Evolutionary conservation across 139 green algal species (phyloP), one percentile per base, ranked within the genome.

Genomic region (Micromonas pusilla): DNA sequence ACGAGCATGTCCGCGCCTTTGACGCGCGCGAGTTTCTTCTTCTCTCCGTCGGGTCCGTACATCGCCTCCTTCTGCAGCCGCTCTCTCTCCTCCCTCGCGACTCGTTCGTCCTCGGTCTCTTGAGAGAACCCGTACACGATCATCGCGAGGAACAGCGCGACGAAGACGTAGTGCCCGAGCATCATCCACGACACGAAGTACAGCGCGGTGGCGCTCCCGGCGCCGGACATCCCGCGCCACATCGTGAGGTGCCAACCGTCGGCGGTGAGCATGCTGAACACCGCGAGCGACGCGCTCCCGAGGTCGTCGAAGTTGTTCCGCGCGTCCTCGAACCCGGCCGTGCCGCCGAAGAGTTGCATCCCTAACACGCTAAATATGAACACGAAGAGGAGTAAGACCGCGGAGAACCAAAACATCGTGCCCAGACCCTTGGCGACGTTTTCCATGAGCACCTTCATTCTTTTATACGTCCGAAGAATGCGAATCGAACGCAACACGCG

Each of bases 211-310:
- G 28, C 6, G 52, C 34, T 37, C 20, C 72, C 72, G 3, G 5
- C 16, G 3, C 23, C 30, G 28, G 4, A 13, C 78, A 82, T 78
- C 2, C 28, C 52, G 68, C 32, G 38, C 28, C 52, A 60, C 78
- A 78, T 71, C 25, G 52, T 6, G 33, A 52, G 25, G 25, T 79
- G 64, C 81, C 81, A 85, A 52, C 78, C 66, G 32, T 76, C 57
- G 2, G 77, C 81, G 25, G 81, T 85, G n/a, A 85, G 71, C n/a
- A 82, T 64, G 64, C 84, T 73, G 72, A 86, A 86, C 31, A 86
- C 79, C 5, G 74, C 72, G 4, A 86, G 3, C 3, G 72, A 77
- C 1, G 79, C 38, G 66, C 73, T 80, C 4, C 79, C 28, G 16
- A 86, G 34, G 4, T 68, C 76, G 73, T 86, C 75, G 68, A 86